Conservation (phyloP, 2,329 filamentous ascomycete species). For the Hypoxylon sp. region DNA sequence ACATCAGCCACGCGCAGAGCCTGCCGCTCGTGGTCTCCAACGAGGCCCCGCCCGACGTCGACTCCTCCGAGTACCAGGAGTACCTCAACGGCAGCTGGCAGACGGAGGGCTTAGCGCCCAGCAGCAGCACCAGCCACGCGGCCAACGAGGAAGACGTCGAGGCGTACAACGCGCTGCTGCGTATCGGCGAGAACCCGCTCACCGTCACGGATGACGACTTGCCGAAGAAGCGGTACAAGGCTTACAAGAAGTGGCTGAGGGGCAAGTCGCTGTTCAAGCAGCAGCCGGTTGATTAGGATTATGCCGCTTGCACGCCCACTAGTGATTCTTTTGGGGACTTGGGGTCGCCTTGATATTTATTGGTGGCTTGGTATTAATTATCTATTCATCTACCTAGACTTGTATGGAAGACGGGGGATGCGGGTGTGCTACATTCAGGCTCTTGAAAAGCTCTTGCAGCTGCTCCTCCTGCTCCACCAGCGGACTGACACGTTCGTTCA, state of each 20-base stretch:
- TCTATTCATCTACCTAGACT: no score
- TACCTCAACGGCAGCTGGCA: constrained; percentile 78
- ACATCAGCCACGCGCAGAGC: constrained; percentile 87
- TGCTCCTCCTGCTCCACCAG: constrained; percentile 50
- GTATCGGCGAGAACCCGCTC: constrained; percentile 81
- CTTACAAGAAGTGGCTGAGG: constrained; percentile 92
- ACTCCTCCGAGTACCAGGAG: constrained; percentile 75
- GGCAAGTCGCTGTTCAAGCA: constrained; percentile 98
- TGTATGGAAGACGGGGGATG: not conserved
- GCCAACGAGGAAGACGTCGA: constrained; percentile 75
- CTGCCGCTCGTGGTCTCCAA: constrained; percentile 82
- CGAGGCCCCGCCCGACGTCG: constrained; percentile 67
- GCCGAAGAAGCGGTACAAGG: constrained; percentile 94
- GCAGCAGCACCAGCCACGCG: no score
- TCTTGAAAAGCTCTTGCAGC: constrained; percentile 47
- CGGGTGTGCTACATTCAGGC: constrained; percentile 11
- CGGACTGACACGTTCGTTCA: constrained; percentile 45
- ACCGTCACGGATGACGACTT: constrained; percentile 88
- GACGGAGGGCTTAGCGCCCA: constrained; percentile 61
- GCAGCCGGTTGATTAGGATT: constrained; percentile 67
- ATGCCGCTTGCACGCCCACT: constrained; percentile 34
- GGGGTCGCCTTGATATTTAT: constrained; percentile 16
- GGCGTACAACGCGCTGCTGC: constrained; percentile 80
- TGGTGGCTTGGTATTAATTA: not conserved
- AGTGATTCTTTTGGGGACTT: constrained; percentile 37